Base-by-base conservation (phyloP, 2,329 filamentous ascomycete species). In the Penicillium sp. region DNA sequence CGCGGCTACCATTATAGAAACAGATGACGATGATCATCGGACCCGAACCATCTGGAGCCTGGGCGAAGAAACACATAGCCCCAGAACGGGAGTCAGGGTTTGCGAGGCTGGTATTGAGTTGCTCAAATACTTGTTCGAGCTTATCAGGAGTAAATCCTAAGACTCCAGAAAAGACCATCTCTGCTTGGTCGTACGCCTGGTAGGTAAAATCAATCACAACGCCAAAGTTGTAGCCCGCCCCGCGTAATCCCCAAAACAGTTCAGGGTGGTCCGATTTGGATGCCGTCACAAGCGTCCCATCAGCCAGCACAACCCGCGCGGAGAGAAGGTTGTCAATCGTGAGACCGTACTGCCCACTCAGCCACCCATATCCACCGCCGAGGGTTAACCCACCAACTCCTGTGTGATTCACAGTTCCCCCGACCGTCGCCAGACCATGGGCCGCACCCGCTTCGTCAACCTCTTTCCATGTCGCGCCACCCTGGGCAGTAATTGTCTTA, bases 341-440 rank as follows among this genome's bases (percentile, higher is more conserved):
- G 7, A 88, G 74, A 0, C 87, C 87, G 52, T 84, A 74, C 31
- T 75, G 72, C 1, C 83, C 81, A 26, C 77, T 81, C 16, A 88
- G 72, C 69, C 81, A 80, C 1, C 86, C 84, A 63, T 84, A 85
- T 1, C 85, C 85, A 25, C 85, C 85, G 1, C 83, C 83, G 1
- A 87, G 68, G 0, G 81, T 80, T 14, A 88, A 72, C 0, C 83
- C 86, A 2, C 83, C 85, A 6, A 88, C 81, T 6, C 86, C 85
- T 1, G 85, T 88, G 61, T 87, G 83, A 43, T 83, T 83, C 10
- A 88, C 83, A 0, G 85, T 86, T 3, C 86, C 86, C 9, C 85
- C 85, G 0, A 87, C 82, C 1, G 84, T 84, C 2, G 84, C 85
- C 42, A 88, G 77, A 0, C 79, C 80, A 61, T 84, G 73, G 53